These are phyloP conservation scores for Linnemannia hyalina DNA, from an alignment of 192 early-diverging fungal species.

Conservation along the genomic window DNA sequence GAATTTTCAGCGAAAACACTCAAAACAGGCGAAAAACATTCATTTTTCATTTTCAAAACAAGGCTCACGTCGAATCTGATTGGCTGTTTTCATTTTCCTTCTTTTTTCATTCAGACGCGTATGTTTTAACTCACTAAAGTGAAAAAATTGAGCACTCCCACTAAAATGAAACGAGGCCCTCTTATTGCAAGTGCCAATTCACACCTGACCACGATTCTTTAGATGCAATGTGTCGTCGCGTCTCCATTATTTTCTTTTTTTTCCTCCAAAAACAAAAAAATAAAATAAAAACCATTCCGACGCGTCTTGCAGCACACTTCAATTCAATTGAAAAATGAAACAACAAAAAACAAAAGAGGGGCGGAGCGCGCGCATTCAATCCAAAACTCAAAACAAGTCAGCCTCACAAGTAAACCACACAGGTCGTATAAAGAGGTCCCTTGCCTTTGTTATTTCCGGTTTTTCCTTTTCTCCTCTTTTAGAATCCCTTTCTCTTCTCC, in stretches of 20 bases:
- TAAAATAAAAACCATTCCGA: not conserved
- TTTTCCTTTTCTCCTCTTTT: conserved; percentile 16
- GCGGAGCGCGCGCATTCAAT: not conserved
- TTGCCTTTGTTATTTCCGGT: not conserved
- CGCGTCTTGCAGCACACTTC: not conserved
- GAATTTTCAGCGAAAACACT: not conserved
- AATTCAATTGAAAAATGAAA: not conserved
- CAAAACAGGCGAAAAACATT: not conserved
- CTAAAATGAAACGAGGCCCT: not conserved
- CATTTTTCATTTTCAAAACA: not conserved
- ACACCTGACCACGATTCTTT: not conserved
- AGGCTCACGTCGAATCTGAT: not conserved
- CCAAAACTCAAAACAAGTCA: not conserved
- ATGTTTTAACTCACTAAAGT: too few relatives aligned
- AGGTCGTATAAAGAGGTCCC: not conserved
- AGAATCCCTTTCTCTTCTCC: conserved; percentile 11
- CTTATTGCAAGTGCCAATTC: not conserved
- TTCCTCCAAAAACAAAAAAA: not conserved
- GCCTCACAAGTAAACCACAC: not conserved
- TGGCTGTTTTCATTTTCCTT: not conserved
- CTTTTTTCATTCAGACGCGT: not conserved
- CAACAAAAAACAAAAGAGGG: not conserved
- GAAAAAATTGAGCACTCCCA: too few relatives aligned
- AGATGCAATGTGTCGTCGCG: not conserved
- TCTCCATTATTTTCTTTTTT: conserved; percentile 11